A percentile compares a stretch with the other conserved stretches of the same genome.
Conservation (phyloP, 2,329 filamentous ascomycete species). For the Nothophoma quercina region DNA sequence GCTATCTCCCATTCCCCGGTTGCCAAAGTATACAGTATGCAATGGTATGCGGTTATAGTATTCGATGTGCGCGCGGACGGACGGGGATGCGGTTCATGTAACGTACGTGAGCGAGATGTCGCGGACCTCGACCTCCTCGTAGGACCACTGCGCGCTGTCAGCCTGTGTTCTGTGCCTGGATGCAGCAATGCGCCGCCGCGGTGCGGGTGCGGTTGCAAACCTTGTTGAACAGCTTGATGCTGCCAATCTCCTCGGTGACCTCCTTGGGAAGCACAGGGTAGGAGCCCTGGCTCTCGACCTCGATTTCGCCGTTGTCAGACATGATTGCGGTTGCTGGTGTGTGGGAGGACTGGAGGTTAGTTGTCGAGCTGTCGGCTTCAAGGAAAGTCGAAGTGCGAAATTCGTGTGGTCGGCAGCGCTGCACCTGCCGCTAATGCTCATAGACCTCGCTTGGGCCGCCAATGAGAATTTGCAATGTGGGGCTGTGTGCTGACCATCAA, state of each 20-base stretch:
- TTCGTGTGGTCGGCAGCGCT: conserved; percentile 10
- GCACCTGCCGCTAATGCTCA: background rate
- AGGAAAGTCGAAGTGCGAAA: conserved; percentile 25
- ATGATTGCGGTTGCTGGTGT: conserved; percentile 60
- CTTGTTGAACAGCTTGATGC: conserved; percentile 97
- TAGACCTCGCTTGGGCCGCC: too few relatives aligned
- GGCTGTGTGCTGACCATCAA: background rate
- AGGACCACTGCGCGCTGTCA: conserved; percentile 69
- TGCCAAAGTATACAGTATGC: conserved; percentile 21
- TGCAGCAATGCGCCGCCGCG: conserved; percentile 16
- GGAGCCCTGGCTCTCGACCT: conserved; percentile 80
- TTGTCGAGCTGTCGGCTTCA: too few relatives aligned
- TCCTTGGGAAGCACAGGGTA: conserved; percentile 92
- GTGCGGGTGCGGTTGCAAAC: conserved; percentile 22
- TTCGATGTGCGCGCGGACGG: conserved; percentile 20
- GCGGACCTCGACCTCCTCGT: conserved; percentile 99
- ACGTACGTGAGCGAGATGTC: conserved; percentile 99
- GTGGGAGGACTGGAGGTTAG: conserved; percentile 37
- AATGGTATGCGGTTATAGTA: conserved; percentile 5
- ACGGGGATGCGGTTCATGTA: conserved; percentile 18
- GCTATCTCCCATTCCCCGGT: conserved; percentile 26
- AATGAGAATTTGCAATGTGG: background rate
- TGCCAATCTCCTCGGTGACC: conserved; percentile 85
- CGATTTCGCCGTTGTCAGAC: conserved; percentile 92
- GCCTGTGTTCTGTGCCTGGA: conserved; percentile 8